Evolutionary conservation across 2,329 filamentous ascomycete species (phyloP).

Genomic region (Teratosphaeria pseudoeucalypti): DNA sequence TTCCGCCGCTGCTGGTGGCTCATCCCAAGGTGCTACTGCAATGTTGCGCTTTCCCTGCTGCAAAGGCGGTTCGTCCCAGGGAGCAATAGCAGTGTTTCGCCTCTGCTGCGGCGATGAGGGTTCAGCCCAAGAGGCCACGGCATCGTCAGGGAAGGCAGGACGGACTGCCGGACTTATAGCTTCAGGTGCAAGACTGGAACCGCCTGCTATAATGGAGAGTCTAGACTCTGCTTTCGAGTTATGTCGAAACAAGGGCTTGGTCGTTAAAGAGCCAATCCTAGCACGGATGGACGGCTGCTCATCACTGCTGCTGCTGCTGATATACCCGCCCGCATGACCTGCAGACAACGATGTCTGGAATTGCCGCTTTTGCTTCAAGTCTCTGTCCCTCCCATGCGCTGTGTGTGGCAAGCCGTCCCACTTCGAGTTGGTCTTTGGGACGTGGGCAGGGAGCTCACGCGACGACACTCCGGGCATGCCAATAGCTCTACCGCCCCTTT

Average conservation of each 20-base stretch:
- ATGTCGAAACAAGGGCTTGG: not conserved
- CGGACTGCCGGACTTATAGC: not conserved
- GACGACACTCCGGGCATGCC: conserved; percentile 30
- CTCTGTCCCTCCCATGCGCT: conserved; percentile 22
- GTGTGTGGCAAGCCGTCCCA: conserved; percentile 42
- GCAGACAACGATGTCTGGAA: conserved; percentile 10
- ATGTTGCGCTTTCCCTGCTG: not conserved
- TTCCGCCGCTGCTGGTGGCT: not conserved
- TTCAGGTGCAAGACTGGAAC: not conserved
- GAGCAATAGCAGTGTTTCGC: not conserved
- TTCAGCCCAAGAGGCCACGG: not conserved
- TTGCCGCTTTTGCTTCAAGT: not conserved
- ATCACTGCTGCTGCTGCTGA: conserved; percentile 2
- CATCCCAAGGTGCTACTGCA: not conserved
- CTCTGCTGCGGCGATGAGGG: conserved; percentile 1
- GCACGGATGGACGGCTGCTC: not conserved
- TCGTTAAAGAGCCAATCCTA: conserved; percentile 3
- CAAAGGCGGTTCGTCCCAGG: conserved; percentile 3
- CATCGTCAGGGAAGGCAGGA: not conserved
- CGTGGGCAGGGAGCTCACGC: conserved; percentile 37
- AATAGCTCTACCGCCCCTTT: conserved; percentile 6
- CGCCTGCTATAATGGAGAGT: not conserved
- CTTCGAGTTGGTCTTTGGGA: conserved; percentile 45
- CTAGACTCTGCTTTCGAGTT: not conserved
- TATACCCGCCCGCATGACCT: not conserved